These are phyloP conservation scores for Zasmidium citrigriseum DNA, from an alignment of 2,329 filamentous ascomycete genomes.

Conservation along the genomic window DNA sequence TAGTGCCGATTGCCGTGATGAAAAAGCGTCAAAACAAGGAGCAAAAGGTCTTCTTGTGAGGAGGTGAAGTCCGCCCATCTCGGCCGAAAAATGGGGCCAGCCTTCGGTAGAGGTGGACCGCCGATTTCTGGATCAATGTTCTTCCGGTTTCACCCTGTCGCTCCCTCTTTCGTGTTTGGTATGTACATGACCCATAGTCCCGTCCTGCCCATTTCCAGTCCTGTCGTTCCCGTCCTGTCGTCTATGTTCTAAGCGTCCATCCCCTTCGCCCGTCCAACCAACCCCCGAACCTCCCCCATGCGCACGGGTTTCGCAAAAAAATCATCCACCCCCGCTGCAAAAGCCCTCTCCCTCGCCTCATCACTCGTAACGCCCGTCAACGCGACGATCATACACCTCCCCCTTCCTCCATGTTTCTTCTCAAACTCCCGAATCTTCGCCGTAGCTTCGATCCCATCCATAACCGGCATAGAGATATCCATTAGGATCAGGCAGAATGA, in stretches of 20 bases:
- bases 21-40: too few relatives aligned
- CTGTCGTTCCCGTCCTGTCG: too few relatives aligned
- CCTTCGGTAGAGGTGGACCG: background rate
- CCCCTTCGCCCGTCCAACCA: too few relatives aligned
- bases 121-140: background rate
- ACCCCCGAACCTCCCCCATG: slow-evolving; percentile 14
- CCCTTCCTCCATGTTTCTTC: too few relatives aligned
- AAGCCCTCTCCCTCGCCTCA: slow-evolving; percentile 21
- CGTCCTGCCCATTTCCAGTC: too few relatives aligned
- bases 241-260: too few relatives aligned
- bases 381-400: too few relatives aligned
- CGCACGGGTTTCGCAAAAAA: slow-evolving; percentile 30
- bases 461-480: slow-evolving; percentile 41
- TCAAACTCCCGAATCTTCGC: slow-evolving; percentile 31
- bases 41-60: background rate
- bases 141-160: too few relatives aligned
- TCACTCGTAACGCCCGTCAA: slow-evolving; percentile 29
- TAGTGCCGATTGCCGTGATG: too few relatives aligned
- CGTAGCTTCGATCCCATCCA: slow-evolving; percentile 36
- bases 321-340: slow-evolving; percentile 26
- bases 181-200: too few relatives aligned
- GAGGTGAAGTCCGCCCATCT: background rate
- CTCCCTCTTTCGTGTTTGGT: too few relatives aligned
- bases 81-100: background rate
- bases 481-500: slow-evolving; percentile 46